A percentile compares a stretch with the other conserved stretches of the same genome.
Conservation (phyloP, 1,284 basidiomycete genomes). For the Pseudozyma hubeiensis region DNA sequence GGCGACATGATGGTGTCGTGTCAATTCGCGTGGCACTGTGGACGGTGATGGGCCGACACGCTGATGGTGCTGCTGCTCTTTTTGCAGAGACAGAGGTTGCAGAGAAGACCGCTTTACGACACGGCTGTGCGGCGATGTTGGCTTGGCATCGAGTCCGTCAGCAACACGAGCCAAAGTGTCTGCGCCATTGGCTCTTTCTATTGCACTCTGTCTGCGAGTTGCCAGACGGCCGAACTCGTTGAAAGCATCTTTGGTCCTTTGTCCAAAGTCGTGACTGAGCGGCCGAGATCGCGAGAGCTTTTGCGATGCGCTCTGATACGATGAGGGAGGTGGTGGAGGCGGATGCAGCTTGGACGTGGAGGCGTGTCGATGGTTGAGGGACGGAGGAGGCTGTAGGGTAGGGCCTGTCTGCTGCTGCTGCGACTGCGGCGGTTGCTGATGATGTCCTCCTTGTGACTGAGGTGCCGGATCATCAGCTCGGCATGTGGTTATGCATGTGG, state of each 20-base stretch:
- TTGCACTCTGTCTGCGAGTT: conserved; percentile 21
- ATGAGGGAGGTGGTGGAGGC: conserved; percentile 27
- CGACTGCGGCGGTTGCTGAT: not conserved
- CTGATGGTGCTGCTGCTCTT: not conserved
- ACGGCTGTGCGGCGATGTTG: conserved; percentile 5
- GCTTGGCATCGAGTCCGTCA: conserved; percentile 21
- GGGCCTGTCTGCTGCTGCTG: not conserved
- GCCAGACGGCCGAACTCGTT: conserved; percentile 35
- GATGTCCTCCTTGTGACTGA: not conserved
- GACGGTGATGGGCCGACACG: not conserved
- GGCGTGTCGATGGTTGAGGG: conserved; percentile 7
- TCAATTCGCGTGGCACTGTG: not conserved
- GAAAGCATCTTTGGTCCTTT: conserved; percentile 37
- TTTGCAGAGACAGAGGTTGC: conserved; percentile 9
- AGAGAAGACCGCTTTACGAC: conserved; percentile 8
- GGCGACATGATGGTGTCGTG: conserved; percentile 8
- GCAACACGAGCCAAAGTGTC: conserved; percentile 35
- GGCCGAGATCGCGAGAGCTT: conserved; percentile 15
- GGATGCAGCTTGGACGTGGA: conserved; percentile 12
- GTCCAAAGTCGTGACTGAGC: conserved; percentile 36
- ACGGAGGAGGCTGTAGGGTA: conserved; percentile 8
- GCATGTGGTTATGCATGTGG: conserved; percentile 22
- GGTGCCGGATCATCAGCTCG: not conserved
- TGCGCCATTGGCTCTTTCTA: conserved; percentile 32
- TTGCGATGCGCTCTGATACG: conserved; percentile 4